Conservation (phyloP, 1,284 basidiomycete species). For the Fomitiporia mediterranea region DNA sequence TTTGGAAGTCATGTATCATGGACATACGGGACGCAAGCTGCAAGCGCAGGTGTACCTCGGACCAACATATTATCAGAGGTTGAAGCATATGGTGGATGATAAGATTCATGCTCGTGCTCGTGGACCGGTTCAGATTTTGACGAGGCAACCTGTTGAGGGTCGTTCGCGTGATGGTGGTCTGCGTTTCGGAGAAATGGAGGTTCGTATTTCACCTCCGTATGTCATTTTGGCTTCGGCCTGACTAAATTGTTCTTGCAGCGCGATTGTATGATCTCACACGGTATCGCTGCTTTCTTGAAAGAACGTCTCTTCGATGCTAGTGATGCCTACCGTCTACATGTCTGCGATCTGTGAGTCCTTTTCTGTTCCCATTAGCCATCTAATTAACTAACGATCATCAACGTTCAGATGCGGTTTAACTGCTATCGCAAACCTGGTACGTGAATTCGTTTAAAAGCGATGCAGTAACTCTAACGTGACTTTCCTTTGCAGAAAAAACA, state of each 20-base stretch:
- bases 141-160: slow-evolving; percentile 98
- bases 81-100: slow-evolving; percentile 99
- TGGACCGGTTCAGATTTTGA: slow-evolving; percentile 97
- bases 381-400: slow-evolving; percentile 20
- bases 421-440: slow-evolving; percentile 87
- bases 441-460: slow-evolving; percentile 28
- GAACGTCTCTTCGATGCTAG: slow-evolving; percentile 92
- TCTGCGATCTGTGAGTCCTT: slow-evolving; percentile 85
- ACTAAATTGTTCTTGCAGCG: slow-evolving; percentile 35
- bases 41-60: slow-evolving; percentile 98
- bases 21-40: slow-evolving; percentile 94
- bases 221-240: neutral
- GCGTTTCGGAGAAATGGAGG: slow-evolving; percentile 99
- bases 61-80: slow-evolving; percentile 97
- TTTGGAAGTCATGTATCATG: slow-evolving; percentile 98
- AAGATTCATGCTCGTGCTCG: slow-evolving; percentile 98
- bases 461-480: neutral
- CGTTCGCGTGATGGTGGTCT: slow-evolving; percentile 97
- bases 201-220: slow-evolving; percentile 23
- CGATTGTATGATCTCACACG: slow-evolving; percentile 99
- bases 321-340: slow-evolving; percentile 93
- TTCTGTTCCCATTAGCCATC: neutral
- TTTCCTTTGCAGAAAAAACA: slow-evolving; percentile 65
- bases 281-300: slow-evolving; percentile 96
- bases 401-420: slow-evolving; percentile 79